Evolutionary conservation across 2,329 filamentous ascomycete genomes (phyloP).

Genomic region (Calycina herbarum): DNA sequence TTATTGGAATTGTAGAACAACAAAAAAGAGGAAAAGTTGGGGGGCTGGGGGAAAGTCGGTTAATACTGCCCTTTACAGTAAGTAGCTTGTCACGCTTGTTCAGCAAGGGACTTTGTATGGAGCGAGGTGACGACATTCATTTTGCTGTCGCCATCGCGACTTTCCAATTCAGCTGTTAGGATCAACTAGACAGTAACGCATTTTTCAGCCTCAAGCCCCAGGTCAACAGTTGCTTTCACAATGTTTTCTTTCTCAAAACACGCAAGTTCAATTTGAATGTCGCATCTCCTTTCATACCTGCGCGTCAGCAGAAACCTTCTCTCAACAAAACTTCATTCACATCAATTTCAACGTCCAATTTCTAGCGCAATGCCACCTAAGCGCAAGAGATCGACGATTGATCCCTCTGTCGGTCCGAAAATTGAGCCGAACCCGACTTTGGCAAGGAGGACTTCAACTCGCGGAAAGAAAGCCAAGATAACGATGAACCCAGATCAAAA

Average conservation of each 20-base stretch:
- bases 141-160: not conserved
- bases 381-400: constrained; percentile 34
- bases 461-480: constrained; percentile 22
- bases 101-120: not conserved
- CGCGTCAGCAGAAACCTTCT: constrained; percentile 16
- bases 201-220: not conserved
- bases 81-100: no score
- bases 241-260: not conserved
- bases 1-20: not conserved
- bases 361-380: constrained; percentile 31
- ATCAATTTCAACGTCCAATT: not conserved
- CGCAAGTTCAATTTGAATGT: not conserved
- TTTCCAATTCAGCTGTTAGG: not conserved
- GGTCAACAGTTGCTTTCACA: not conserved
- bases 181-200: not conserved
- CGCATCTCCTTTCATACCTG: constrained; percentile 11
- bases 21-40: not conserved
- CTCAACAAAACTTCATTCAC: constrained; percentile 1
- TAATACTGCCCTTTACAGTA: not conserved
- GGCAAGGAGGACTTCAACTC: constrained; percentile 26
- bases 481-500: constrained; percentile 37
- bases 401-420: constrained; percentile 8
- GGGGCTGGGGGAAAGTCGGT: not conserved
- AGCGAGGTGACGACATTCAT: constrained; percentile 3
- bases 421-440: constrained; percentile 15